These are phyloP conservation scores for Lasiosphaeriaceae sp. DNA, from an alignment of 495 filamentous ascomycete species.

Conservation along the genomic window DNA sequence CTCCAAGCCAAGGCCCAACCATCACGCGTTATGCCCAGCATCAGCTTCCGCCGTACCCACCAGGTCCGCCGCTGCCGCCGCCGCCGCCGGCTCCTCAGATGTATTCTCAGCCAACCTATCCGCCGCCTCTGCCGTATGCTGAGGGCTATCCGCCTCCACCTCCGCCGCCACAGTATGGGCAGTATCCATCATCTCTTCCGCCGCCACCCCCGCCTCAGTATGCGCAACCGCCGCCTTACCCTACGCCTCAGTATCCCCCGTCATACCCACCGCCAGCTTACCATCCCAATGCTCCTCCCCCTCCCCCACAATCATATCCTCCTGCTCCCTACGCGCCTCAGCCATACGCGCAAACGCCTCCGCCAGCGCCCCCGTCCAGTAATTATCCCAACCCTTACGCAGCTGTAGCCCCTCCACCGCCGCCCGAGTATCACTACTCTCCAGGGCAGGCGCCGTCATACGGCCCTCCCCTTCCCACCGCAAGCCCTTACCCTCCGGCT, in stretches of 20 bases:
- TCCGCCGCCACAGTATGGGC: constrained; percentile 4
- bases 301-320: constrained; percentile 18
- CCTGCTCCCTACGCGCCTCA: constrained; percentile 19
- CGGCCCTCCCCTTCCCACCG: constrained; percentile 10
- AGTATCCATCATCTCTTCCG: constrained; percentile 6
- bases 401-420: constrained; percentile 17
- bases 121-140: constrained; percentile 20
- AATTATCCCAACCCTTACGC: constrained; percentile 28
- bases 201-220: constrained; percentile 18
- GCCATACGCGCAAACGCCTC: constrained; percentile 23
- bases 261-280: constrained; percentile 25
- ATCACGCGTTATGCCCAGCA: constrained; percentile 19
- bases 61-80: constrained; percentile 21
- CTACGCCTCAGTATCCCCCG: constrained; percentile 24
- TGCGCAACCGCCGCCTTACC: constrained; percentile 22
- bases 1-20: constrained; percentile 24
- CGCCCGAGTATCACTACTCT: constrained; percentile 23
- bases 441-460: constrained; percentile 16
- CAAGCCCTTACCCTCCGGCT: constrained; percentile 10
- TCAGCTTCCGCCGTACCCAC: constrained; percentile 30
- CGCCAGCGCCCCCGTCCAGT: constrained; percentile 19
- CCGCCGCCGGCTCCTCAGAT: constrained; percentile 14
- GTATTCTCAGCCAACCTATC: constrained; percentile 11
- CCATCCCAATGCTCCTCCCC: constrained; percentile 21
- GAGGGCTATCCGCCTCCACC: constrained; percentile 12